phyloP scores from a whole-genome alignment of 306 rosid genomes.

The Hippophae tibetana region DNA sequence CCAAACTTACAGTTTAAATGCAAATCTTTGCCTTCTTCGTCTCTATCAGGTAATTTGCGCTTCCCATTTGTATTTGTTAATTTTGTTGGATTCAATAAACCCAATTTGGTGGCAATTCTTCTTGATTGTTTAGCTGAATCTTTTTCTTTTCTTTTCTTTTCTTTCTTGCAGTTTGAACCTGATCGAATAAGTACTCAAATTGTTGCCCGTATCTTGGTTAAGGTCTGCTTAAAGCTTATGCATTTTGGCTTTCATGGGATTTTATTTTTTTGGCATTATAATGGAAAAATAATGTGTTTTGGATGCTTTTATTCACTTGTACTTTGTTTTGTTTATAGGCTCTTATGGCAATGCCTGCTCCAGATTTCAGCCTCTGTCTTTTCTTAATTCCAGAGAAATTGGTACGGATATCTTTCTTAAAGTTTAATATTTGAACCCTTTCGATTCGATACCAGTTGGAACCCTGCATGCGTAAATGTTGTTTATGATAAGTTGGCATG shows the following conservation, averaged over 20 bases:
- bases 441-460: not conserved
- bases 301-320: not conserved
- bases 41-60: conserved; percentile 70
- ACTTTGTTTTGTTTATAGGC: conserved; percentile 34
- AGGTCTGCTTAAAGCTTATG: conserved; percentile 30
- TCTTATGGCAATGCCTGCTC: conserved; percentile 98
- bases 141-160: not conserved
- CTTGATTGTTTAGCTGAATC: not conserved
- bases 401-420: conserved; percentile 32
- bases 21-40: conserved; percentile 96
- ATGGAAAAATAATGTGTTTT: not conserved
- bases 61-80: not conserved
- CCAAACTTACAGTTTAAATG: conserved; percentile 69
- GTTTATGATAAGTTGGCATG: no score
- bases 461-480: no score
- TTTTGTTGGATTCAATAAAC: not conserved
- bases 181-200: conserved; percentile 84
- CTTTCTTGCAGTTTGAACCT: conserved; percentile 60
- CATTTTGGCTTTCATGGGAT: not conserved
- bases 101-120: no score
- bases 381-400: conserved; percentile 92
- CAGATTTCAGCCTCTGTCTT: conserved; percentile 88
- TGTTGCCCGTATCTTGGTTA: conserved; percentile 83
- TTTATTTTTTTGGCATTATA: not conserved
- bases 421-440: not conserved